Evolutionary conservation across 139 green algal species (phyloP).

Genomic region (Dunaliella sp.): DNA sequence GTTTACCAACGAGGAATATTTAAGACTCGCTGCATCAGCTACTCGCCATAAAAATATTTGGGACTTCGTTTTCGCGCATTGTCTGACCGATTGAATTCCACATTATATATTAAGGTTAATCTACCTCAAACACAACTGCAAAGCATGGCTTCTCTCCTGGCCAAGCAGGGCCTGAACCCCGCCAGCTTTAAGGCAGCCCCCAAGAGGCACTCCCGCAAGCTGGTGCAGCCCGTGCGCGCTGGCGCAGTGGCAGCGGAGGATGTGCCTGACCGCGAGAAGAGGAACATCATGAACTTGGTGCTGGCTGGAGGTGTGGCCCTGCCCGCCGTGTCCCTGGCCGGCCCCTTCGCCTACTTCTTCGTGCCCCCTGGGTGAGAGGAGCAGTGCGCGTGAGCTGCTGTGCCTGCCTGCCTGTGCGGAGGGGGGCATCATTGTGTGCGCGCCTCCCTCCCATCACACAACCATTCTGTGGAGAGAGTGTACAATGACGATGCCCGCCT

Average conservation of each 20-base stretch:
- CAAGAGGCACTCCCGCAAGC: not conserved
- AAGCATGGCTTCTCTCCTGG: not conserved
- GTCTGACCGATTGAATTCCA: too few relatives aligned
- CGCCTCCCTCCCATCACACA: not conserved
- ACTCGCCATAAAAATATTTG: too few relatives aligned
- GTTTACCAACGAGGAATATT: too few relatives aligned
- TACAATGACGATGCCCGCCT: not conserved
- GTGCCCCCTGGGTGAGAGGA: conserved; percentile 62
- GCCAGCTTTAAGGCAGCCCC: not conserved
- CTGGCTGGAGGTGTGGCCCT: conserved; percentile 45
- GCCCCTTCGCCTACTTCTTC: conserved; percentile 76
- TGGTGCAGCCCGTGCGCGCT: conserved; percentile 21
- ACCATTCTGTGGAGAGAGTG: not conserved
- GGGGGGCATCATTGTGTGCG: not conserved
- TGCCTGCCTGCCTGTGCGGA: not conserved
- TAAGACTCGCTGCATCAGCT: too few relatives aligned
- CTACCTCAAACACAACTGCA: too few relatives aligned
- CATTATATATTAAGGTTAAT: too few relatives aligned
- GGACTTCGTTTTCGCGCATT: too few relatives aligned
- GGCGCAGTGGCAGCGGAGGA: conserved; percentile 16
- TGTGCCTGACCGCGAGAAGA: conserved; percentile 66
- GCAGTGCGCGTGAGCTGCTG: not conserved
- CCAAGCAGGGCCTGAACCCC: not conserved
- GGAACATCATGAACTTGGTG: conserved; percentile 90
- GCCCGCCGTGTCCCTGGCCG: conserved; percentile 61